Evolutionary conservation across 2,329 filamentous ascomycete species (phyloP), one percentile per base, ranked within the genome.

Genomic region (Ophiostoma triangulosporum): DNA sequence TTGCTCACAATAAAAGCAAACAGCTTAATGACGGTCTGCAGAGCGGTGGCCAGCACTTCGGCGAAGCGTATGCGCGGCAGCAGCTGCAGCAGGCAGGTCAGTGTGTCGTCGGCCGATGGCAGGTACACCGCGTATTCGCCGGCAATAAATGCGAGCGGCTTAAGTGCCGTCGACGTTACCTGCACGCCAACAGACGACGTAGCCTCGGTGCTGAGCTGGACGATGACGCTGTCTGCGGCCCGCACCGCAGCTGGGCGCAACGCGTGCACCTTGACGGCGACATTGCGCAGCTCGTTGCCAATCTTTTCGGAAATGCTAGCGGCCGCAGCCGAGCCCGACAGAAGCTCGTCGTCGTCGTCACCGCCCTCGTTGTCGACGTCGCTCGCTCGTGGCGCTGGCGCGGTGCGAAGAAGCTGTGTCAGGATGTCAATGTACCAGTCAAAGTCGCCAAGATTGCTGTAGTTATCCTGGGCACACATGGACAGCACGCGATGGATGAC

Each of bases 391-490:
- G 75, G 69, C n/a, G 71, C 61, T 0, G 72, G 85, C 20, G 83
- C 73, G 69, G 87, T 75, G 64, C 84, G 81, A 38, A 96, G 81
- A 14, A 98, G 76, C 64, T 95, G 88, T 5, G 88, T 84, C 29
- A 98, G 71, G 27, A 95, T 80, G 60, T 93, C 87, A 59, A 97
- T 85, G 66, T 97, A 97, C 93, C 93, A 98, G 60, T 96, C 91
- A 65, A 98, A 98, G 64, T 98, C 91, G 51, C 77, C 72, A 48
- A 98, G 74, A 63, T 89, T 88, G 36, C 78, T 77, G 65, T 97
- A 98, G 57, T 89, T 95, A 59, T 90, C 85, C 59, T 83, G 81
- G 8, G 88, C 87, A 66, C 91, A 97, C 81, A 98, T 95, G 57
- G 83, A 81, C 11, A 97, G 66, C 56, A 97, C 88, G 56, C 86